Conservation (phyloP, 306 rosid genomes). For the Pueraria montana region DNA sequence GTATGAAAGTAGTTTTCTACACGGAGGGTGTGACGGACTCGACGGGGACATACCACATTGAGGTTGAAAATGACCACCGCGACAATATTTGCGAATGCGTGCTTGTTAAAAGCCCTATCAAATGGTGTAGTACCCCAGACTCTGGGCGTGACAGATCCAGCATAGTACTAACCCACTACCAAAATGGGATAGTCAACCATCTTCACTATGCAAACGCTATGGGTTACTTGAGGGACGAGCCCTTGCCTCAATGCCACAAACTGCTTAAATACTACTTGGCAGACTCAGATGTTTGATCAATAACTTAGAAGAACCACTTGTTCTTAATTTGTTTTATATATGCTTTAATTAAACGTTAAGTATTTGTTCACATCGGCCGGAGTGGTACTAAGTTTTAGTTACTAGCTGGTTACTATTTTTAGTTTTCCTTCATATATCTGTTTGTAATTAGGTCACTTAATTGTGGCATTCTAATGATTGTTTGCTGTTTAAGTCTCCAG, state of each 20-base stretch:
- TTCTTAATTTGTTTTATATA: slow-evolving; percentile 32
- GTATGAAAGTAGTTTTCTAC: slow-evolving; percentile 46
- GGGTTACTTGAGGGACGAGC: slow-evolving; percentile 68
- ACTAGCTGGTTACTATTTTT: too few relatives aligned
- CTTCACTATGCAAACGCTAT: slow-evolving; percentile 66
- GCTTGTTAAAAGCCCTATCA: slow-evolving; percentile 63
- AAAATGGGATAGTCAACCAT: slow-evolving; percentile 61
- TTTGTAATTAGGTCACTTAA: slow-evolving; percentile 12
- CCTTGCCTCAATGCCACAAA: slow-evolving; percentile 53
- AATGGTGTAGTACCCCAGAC: slow-evolving; percentile 56
- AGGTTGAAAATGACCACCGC: slow-evolving; percentile 61
- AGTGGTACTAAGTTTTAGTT: not conserved
- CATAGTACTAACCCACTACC: slow-evolving; percentile 60
- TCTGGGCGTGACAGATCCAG: slow-evolving; percentile 63
- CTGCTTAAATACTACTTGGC: slow-evolving; percentile 61
- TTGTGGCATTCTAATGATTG: not conserved
- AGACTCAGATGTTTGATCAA: slow-evolving; percentile 46
- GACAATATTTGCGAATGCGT: slow-evolving; percentile 63
- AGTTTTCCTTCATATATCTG: slow-evolving; percentile 14
- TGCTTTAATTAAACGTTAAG: not conserved
- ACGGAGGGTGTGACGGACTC: slow-evolving; percentile 60
- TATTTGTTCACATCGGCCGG: not conserved
- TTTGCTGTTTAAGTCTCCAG: not conserved
- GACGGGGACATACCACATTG: slow-evolving; percentile 58
- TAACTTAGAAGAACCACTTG: not conserved